Conservation (phyloP, 495 filamentous ascomycete genomes). For the Daldinia childiae region DNA sequence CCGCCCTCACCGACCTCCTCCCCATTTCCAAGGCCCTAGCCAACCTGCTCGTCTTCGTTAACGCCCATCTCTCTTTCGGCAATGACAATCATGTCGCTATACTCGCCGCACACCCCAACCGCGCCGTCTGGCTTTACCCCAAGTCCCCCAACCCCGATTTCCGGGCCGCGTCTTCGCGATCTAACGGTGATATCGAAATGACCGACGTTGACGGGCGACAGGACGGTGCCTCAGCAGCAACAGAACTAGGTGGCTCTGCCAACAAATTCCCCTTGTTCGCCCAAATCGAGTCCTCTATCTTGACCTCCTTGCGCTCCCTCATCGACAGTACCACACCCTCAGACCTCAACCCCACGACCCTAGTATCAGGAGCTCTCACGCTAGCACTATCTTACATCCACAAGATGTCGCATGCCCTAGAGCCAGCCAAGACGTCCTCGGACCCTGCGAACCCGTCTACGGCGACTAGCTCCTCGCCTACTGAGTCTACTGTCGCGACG, state of each 20-base stretch:
- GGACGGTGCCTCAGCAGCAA: slow-evolving; percentile 39
- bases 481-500: slow-evolving; percentile 46
- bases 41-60: slow-evolving; percentile 94
- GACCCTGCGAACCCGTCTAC: slow-evolving; percentile 47
- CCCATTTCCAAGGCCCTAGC: slow-evolving; percentile 85
- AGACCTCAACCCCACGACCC: slow-evolving; percentile 70
- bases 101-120: slow-evolving; percentile 86
- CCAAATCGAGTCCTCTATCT: slow-evolving; percentile 80
- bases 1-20: slow-evolving; percentile 76
- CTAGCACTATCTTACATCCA: slow-evolving; percentile 90
- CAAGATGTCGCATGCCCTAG: slow-evolving; percentile 58
- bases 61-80: slow-evolving; percentile 92
- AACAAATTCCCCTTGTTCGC: slow-evolving; percentile 97
- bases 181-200: slow-evolving; percentile 53
- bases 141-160: slow-evolving; percentile 44
- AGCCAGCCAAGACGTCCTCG: slow-evolving; percentile 43
- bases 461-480: slow-evolving; percentile 12
- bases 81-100: slow-evolving; percentile 92
- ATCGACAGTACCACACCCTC: slow-evolving; percentile 69
- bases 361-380: slow-evolving; percentile 90
- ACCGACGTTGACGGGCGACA: slow-evolving; percentile 42
- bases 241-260: slow-evolving; percentile 59
- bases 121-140: slow-evolving; percentile 90
- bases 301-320: slow-evolving; percentile 72
- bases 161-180: slow-evolving; percentile 7